Conservation (phyloP, 257 asterid genomes). For the Przewalskia tangutica region DNA sequence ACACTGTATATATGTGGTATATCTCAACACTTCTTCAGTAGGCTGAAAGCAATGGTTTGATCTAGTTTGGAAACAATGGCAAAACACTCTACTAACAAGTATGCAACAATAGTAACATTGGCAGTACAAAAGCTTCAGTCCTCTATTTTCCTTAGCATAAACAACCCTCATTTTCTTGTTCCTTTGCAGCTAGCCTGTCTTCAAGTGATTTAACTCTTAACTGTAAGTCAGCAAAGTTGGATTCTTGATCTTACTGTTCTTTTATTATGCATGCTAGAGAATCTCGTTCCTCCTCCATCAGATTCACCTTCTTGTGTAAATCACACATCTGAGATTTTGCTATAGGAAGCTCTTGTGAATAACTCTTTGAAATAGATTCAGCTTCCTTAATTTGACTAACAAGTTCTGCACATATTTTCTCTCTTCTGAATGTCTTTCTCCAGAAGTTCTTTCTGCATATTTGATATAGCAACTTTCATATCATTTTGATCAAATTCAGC, state of each 20-base stretch:
- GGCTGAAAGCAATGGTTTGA: no score
- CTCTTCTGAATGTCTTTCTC: constrained; percentile 83
- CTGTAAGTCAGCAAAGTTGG: constrained; percentile 33
- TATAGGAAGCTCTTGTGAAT: constrained; percentile 60
- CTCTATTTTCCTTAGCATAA: no score
- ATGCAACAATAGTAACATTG: no score
- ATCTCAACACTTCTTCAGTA: no score
- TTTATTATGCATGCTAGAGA: constrained; percentile 40
- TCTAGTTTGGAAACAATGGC: no score
- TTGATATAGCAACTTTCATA: no score
- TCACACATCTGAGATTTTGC: constrained; percentile 37
- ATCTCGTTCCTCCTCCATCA: constrained; percentile 45
- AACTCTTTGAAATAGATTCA: constrained; percentile 52
- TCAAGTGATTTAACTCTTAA: constrained; percentile 51
- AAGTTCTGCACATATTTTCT: constrained; percentile 65
- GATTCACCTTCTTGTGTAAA: constrained; percentile 40
- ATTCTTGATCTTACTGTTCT: constrained; percentile 54
- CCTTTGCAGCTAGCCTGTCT: constrained; percentile 65
- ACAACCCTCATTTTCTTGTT: no score
- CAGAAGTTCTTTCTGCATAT: no score
- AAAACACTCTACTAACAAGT: no score
- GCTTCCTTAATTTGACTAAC: constrained; percentile 89
- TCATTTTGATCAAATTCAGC: no score
- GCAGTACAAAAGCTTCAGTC: no score
- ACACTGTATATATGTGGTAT: no score